phyloP scores from a whole-genome alignment of 2,329 filamentous ascomycete genomes.

The Ampelomyces quisqualis region DNA sequence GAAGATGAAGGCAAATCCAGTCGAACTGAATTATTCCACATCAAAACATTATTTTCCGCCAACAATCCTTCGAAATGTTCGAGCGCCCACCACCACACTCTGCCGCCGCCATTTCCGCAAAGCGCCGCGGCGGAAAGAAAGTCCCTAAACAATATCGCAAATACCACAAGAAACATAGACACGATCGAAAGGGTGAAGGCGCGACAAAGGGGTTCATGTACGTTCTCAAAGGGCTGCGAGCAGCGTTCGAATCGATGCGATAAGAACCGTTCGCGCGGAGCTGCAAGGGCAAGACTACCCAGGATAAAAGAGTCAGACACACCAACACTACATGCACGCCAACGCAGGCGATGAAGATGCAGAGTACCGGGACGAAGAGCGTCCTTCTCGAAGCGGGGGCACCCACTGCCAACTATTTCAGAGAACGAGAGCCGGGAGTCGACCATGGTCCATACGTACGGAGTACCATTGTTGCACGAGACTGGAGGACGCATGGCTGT shows the following conservation, averaged over 20 bases:
- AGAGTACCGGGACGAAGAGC: too few relatives aligned
- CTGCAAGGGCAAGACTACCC: slow-evolving; percentile 1
- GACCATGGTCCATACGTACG: too few relatives aligned
- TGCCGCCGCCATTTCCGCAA: slow-evolving; percentile 15
- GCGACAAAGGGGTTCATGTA: slow-evolving; percentile 2
- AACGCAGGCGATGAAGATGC: too few relatives aligned
- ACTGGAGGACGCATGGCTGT: too few relatives aligned
- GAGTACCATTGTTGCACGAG: too few relatives aligned
- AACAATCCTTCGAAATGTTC: slow-evolving; percentile 5
- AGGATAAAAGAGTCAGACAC: too few relatives aligned
- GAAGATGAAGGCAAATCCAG: too few relatives aligned
- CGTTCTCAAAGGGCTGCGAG: slow-evolving; percentile 2
- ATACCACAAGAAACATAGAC: slow-evolving; percentile 7
- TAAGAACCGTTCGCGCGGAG: slow-evolving; percentile 2
- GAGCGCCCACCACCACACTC: slow-evolving; percentile 19
- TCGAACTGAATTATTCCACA: background rate
- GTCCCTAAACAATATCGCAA: slow-evolving; percentile 22
- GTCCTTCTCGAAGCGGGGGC: too few relatives aligned
- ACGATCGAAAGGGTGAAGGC: slow-evolving; percentile 11
- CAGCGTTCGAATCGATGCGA: slow-evolving; percentile 6
- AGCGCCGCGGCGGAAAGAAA: slow-evolving; percentile 18
- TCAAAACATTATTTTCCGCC: background rate
- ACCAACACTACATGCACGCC: too few relatives aligned
- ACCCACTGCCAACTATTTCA: too few relatives aligned
- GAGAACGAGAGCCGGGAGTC: too few relatives aligned